A percentile compares a stretch with the other conserved stretches of the same genome.
Conservation (phyloP, 2,329 filamentous ascomycete genomes). For the Parastagonospora nodorum region DNA sequence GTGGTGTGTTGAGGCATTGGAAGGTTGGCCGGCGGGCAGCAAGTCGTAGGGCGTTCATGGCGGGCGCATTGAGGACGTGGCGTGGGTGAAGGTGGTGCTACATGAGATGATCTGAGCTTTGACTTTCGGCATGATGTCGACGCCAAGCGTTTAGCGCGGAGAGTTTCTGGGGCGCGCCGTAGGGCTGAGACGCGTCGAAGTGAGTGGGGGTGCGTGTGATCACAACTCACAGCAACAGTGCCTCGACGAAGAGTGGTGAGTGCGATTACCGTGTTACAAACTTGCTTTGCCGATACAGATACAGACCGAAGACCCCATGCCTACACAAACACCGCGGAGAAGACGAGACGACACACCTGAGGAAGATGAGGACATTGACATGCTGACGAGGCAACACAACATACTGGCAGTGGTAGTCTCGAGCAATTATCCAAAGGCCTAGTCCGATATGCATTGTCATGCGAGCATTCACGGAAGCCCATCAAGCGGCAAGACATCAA, state of each 20-base stretch:
- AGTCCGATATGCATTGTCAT: constrained; percentile 64
- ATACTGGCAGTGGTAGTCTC: constrained; percentile 33
- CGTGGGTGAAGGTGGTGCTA: constrained; percentile 1
- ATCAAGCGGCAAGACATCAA: constrained; percentile 64
- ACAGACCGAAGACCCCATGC: constrained; percentile 23
- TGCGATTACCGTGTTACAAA: not conserved
- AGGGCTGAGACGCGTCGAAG: too few species aligned
- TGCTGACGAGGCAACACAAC: constrained; percentile 14
- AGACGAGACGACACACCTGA: constrained; percentile 23
- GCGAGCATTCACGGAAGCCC: constrained; percentile 63
- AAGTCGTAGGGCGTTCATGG: constrained; percentile 39
- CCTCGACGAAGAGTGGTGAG: constrained; percentile 5
- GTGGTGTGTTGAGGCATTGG: constrained; percentile 32
- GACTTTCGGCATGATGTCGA: constrained; percentile 23
- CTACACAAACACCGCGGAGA: constrained; percentile 24
- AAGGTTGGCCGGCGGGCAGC: constrained; percentile 35
- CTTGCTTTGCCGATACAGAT: not conserved
- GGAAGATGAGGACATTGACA: constrained; percentile 28
- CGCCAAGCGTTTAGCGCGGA: constrained; percentile 19
- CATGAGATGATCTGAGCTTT: constrained; percentile 7
- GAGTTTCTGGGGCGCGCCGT: constrained; percentile 13
- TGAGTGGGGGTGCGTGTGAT: too few species aligned
- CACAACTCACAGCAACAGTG: constrained; percentile 7
- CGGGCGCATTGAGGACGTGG: constrained; percentile 12
- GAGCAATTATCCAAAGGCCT: constrained; percentile 63